A percentile compares a stretch with the other conserved stretches of the same genome.
phyloP scores from a whole-genome alignment of 1,284 basidiomycete genomes.

The Salmacisia buchloeana region DNA sequence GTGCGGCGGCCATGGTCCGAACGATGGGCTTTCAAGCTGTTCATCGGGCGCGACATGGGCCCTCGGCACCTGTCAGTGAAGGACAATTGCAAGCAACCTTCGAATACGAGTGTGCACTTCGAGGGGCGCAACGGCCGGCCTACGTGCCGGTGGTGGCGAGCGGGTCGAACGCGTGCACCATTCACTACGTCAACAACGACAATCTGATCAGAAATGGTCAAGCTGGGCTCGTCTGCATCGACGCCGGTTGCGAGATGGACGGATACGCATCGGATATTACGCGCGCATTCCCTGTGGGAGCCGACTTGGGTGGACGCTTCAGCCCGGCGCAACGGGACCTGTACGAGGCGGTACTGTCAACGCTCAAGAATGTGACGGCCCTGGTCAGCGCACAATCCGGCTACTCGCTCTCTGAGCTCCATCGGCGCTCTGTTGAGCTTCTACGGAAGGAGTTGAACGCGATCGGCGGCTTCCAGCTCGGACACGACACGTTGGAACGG shows the following conservation, averaged over 20 bases:
- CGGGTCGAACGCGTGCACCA: conserved; percentile 34
- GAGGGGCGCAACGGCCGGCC: conserved; percentile 41
- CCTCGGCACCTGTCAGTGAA: conserved; percentile 28
- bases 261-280: conserved; percentile 96
- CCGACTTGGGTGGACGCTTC: conserved; percentile 60
- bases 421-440: conserved; percentile 67
- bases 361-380: conserved; percentile 65
- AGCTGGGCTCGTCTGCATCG: conserved; percentile 39
- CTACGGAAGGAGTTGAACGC: conserved; percentile 70
- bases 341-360: conserved; percentile 74
- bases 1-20: conserved; percentile 41
- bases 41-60: conserved; percentile 6
- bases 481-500: conserved; percentile 63
- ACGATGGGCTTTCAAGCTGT: conserved; percentile 31
- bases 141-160: conserved; percentile 48
- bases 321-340: conserved; percentile 75
- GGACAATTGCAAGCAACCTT: conserved; percentile 41
- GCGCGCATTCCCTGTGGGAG: conserved; percentile 73
- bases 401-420: conserved; percentile 69
- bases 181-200: conserved; percentile 39
- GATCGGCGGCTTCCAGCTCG: conserved; percentile 68
- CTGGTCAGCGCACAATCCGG: conserved; percentile 55
- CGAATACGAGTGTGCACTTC: conserved; percentile 37
- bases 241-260: conserved; percentile 55
- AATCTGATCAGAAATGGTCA: conserved; percentile 3